Percentiles rank a stretch among this genome's conserved stretches.
These are phyloP conservation scores for Macadamia integrifolia DNA, from an alignment of 164 flowering plant species.

Conservation along the genomic window DNA sequence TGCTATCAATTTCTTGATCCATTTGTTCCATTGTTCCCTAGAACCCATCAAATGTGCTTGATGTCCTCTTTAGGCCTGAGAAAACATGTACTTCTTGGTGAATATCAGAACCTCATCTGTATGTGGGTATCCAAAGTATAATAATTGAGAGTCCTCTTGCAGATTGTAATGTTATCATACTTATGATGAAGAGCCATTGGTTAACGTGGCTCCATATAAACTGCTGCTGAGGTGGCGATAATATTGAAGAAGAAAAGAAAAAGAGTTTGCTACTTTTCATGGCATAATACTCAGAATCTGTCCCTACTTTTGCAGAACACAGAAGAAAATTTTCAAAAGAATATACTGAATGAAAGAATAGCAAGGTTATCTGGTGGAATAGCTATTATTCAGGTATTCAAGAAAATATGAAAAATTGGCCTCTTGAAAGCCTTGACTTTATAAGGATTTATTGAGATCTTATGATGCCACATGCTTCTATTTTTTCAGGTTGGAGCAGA, in stretches of 20 bases:
- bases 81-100: too few relatives aligned
- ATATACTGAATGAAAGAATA: slow-evolving; percentile 77
- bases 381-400: slow-evolving; percentile 72
- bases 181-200: too few relatives aligned
- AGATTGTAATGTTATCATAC: too few relatives aligned
- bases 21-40: not conserved
- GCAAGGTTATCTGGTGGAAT: slow-evolving; percentile 83
- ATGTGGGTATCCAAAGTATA: too few relatives aligned
- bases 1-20: not conserved
- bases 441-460: not conserved
- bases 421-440: not conserved
- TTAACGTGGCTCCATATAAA: too few relatives aligned
- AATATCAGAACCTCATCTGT: too few relatives aligned
- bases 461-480: not conserved
- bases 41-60: too few relatives aligned
- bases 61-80: too few relatives aligned
- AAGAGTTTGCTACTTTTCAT: not conserved
- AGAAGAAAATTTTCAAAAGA: slow-evolving; percentile 67
- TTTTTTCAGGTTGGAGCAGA: slow-evolving; percentile 75
- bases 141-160: too few relatives aligned
- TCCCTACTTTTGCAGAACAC: slow-evolving; percentile 50
- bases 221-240: too few relatives aligned
- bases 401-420: not conserved
- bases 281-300: not conserved
- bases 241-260: not conserved